Evolutionary conservation across 2,329 filamentous ascomycete species (phyloP).

Genomic region (Fonsecaea multimorphosa): DNA sequence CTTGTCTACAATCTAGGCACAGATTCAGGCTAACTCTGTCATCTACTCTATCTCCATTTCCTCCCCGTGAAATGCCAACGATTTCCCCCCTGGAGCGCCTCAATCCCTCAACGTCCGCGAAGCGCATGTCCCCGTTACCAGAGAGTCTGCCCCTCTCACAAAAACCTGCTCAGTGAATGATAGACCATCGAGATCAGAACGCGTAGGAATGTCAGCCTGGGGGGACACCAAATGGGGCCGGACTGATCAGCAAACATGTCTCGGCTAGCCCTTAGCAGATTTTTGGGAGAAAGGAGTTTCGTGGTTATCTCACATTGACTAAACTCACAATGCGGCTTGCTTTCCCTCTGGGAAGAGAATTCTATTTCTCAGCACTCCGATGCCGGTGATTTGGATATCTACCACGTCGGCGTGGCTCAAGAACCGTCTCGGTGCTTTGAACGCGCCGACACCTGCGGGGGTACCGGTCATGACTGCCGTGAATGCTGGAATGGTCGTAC

Average conservation of each 20-base stretch:
- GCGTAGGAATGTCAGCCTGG: not conserved
- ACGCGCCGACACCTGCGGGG: slow-evolving; percentile 49
- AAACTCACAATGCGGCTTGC: slow-evolving; percentile 9
- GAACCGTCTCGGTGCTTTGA: slow-evolving; percentile 41
- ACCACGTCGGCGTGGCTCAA: slow-evolving; percentile 43
- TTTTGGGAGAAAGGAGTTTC: not conserved
- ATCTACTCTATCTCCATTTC: not conserved
- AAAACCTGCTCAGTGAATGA: slow-evolving; percentile 3
- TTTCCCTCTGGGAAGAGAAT: slow-evolving; percentile 9
- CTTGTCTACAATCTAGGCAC: not conserved
- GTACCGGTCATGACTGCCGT: slow-evolving; percentile 61
- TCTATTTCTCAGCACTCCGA: slow-evolving; percentile 11
- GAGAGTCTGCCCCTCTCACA: not conserved
- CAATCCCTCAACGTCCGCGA: not conserved
- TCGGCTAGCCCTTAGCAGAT: not conserved
- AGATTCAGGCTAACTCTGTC: not conserved
- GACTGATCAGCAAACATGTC: not conserved
- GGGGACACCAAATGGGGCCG: not conserved
- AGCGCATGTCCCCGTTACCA: not conserved
- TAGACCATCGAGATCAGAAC: not conserved
- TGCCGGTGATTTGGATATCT: slow-evolving; percentile 12
- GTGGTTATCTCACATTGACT: slow-evolving; percentile 3
- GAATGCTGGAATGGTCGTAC: slow-evolving; percentile 55
- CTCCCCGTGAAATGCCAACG: not conserved
- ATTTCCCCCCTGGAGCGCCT: not conserved